Conservation (phyloP, 768 basidiomycete genomes). For the Serpula lacrymans region DNA sequence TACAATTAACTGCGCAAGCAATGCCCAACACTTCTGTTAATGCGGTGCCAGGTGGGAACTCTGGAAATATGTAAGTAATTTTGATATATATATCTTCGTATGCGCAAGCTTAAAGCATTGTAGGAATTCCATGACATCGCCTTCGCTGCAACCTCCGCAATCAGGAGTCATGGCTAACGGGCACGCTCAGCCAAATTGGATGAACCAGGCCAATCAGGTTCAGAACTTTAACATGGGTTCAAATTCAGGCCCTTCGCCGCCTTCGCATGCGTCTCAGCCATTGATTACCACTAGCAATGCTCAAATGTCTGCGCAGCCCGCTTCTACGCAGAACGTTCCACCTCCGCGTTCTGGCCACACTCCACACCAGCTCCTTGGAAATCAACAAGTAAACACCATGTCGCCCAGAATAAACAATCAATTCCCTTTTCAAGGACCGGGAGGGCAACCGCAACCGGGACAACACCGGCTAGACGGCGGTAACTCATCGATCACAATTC, state of each 20-base stretch:
- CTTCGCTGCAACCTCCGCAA: constrained; percentile 18
- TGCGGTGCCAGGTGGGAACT: constrained; percentile 17
- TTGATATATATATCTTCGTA: neutral
- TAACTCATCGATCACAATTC: constrained; percentile 10
- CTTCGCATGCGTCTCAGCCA: constrained; percentile 13
- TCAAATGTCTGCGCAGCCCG: constrained; percentile 31
- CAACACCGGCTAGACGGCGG: constrained; percentile 5
- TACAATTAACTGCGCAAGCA: constrained; percentile 20
- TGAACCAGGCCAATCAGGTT: constrained; percentile 13
- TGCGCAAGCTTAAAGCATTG: constrained; percentile 6
- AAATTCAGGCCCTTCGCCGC: constrained; percentile 13
- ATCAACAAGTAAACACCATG: constrained; percentile 28
- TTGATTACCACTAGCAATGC: constrained; percentile 17
- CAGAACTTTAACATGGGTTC: constrained; percentile 21
- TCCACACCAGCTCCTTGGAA: constrained; percentile 32
- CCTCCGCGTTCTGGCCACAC: constrained; percentile 38
- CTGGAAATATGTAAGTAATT: constrained; percentile 32
- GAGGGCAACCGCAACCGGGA: constrained; percentile 17
- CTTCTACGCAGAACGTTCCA: constrained; percentile 24
- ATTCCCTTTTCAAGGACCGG: constrained; percentile 12
- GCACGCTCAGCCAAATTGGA: constrained; percentile 20
- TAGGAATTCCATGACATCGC: constrained; percentile 16
- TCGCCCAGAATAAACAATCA: constrained; percentile 32
- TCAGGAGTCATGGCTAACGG: constrained; percentile 9
- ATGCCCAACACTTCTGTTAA: constrained; percentile 23